Base-by-base conservation (phyloP, 257 asterid genomes). In the Oldenlandia corymbosa region DNA sequence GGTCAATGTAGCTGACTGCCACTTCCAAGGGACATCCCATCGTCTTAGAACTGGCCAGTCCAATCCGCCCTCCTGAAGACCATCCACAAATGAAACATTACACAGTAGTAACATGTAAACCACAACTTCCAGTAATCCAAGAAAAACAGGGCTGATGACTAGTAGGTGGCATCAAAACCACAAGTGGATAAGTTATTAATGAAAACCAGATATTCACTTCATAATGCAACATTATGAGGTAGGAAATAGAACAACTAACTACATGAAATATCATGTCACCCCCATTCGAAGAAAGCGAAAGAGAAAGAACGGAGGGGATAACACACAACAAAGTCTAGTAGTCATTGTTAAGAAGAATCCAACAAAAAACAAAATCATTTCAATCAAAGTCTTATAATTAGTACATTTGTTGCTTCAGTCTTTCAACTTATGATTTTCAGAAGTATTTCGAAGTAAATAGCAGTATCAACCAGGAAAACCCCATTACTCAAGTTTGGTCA, bases 1-100 rank as follows among this genome's bases (percentile, higher is more conserved):
- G 66, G 90, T 76, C 66, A 93, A 77, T 45, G 99, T 87, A 73
- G 85, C 75, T 5, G 96, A 84, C 61, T 93, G 99, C 99, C 99
- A 93, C 75, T 83, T 87, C 99, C 99, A 93, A 6, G 99, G 99
- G 73, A 93, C 99, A 32, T 87, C 96, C 99, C 99, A 93, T 41
- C 90, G 76, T 67, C 78, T 83, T 78, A 90, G 66, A 74, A 93
- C 79, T 61, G 80, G 85, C 96, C 83, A 85, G 21, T 76, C 85
- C 42, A 80, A 51, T 68, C 70, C 78, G 43, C 66, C 59, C 20
- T 78, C 87, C 97, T 93, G 84, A 75, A 72, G 31, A 42, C 50
- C 69, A 21, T 54, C 21, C 31, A 47, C 52, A 61, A 53, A 45
- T 50, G 27, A 12, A 5, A 45, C 51, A 67, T 10, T 64, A 64